Evolutionary conservation across 2,329 filamentous ascomycete species (phyloP), one percentile per base, ranked within the genome.

Genomic region (Alternaria sp.): DNA sequence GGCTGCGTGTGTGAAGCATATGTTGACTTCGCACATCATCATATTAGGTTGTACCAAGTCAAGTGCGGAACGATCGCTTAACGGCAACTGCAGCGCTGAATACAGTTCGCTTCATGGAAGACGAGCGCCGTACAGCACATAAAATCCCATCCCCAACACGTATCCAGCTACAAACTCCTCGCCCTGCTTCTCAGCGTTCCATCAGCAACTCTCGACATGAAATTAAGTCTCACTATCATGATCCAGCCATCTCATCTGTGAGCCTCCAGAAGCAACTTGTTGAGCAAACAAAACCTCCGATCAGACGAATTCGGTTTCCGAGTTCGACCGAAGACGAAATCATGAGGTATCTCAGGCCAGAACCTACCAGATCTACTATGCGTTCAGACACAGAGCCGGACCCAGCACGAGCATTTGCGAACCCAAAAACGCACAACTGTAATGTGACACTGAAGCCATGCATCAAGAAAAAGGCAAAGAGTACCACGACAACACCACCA

Each of bases 381-480:
- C 36, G 48, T 18, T 58, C 59, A 43, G 34, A 25, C 22, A 58
- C 64, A 3, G 54, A 65, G 36, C 50, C 60, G 2, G 40, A 65
- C 4, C 40, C 61, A 40, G 28, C 49, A 10, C 52, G 57, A 12
- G 10, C 22, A 6, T 55, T 28, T 9, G 48, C 22, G 11, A 34
- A 62, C 14, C 30, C 57, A 9, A 59, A 53, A 40, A 57, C 34
- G 14, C 18, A 49, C 12, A 34, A 18, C 18, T 22, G 44, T 5
- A 45, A 60, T 5, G 40, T 53, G 34, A 66, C 69, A 11, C 56
- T 74, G n/a, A 75, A 74, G 59, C 63, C 73, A 6, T 76, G 71
- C 45, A 60, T 75, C 45, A 75, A 72, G 49, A 61, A 60, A 22
- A 68, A 70, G 34, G 66, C 72, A 2, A 66, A 70, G n/a, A 76